Conservation (phyloP, 2,329 filamentous ascomycete genomes). For the Epichloe sp. region DNA sequence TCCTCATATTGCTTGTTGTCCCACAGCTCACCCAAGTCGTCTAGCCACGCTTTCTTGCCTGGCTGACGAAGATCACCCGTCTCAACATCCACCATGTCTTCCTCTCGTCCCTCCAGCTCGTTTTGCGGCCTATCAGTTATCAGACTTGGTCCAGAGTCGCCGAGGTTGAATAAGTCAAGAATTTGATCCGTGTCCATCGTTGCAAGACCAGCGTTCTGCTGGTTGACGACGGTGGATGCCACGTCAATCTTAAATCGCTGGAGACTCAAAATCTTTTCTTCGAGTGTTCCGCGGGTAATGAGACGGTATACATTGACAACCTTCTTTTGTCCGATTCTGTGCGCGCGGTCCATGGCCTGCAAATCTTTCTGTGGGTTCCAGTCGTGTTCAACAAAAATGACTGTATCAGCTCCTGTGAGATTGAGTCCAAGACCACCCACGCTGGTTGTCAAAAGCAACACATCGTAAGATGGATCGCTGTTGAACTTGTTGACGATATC, state of each 20-base stretch:
- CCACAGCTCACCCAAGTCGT: slow-evolving; percentile 92
- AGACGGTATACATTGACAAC: slow-evolving; percentile 97
- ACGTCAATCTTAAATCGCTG: slow-evolving; percentile 99
- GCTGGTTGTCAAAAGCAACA: slow-evolving; percentile 82
- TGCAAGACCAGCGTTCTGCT: slow-evolving; percentile 86
- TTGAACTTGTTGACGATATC: slow-evolving; percentile 99
- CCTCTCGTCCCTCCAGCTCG: slow-evolving; percentile 49
- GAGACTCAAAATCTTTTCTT: slow-evolving; percentile 96
- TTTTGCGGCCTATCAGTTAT: slow-evolving; percentile 48
- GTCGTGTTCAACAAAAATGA: slow-evolving; percentile 98
- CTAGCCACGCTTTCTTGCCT: slow-evolving; percentile 90
- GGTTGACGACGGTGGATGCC: slow-evolving; percentile 93
- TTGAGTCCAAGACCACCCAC: slow-evolving; percentile 93
- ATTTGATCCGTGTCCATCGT: slow-evolving; percentile 99
- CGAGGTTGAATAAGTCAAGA: slow-evolving; percentile 86
- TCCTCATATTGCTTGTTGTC: slow-evolving; percentile 97
- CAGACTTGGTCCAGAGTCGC: slow-evolving; percentile 58
- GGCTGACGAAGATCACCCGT: slow-evolving; percentile 88
- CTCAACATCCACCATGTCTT: slow-evolving; percentile 87
- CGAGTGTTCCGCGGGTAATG: slow-evolving; percentile 87
- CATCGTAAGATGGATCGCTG: slow-evolving; percentile 91
- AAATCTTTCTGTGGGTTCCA: slow-evolving; percentile 99
- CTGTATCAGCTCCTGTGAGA: slow-evolving; percentile 90
- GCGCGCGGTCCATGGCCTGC: slow-evolving; percentile 96
- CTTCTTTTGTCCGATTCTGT: slow-evolving; percentile 98